Conservation (phyloP, 1,139 yeast species). For the Geotrichum europaeum region DNA sequence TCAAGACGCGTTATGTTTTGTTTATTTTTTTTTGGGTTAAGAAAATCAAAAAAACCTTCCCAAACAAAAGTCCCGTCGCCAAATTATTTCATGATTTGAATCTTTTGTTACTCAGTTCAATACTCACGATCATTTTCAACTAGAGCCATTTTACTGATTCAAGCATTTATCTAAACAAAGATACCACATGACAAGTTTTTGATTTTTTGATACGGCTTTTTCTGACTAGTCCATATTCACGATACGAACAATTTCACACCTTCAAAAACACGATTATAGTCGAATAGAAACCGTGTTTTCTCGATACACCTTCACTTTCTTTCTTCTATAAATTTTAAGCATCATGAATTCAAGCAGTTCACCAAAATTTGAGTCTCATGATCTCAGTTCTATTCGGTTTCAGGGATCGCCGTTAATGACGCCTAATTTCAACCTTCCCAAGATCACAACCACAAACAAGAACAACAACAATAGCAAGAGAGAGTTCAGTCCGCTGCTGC, state of each 20-base stretch:
- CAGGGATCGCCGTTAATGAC: neutral
- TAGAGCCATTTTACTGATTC: neutral
- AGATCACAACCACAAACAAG: neutral
- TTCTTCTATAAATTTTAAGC: neutral
- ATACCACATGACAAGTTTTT: neutral
- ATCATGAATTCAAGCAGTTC: slow-evolving; percentile 1
- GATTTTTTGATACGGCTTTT: neutral
- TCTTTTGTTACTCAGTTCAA: neutral
- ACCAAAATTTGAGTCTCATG: slow-evolving; percentile 11
- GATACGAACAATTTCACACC: neutral
- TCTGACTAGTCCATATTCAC: neutral
- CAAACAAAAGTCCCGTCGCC: neutral
- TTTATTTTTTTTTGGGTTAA: neutral
- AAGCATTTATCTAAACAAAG: neutral
- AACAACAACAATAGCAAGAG: slow-evolving; percentile 3
- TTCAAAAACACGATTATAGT: neutral
- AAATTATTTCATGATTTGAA: neutral
- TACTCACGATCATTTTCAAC: neutral
- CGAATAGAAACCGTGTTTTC: neutral
- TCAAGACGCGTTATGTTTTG: neutral
- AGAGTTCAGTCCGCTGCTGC: slow-evolving; percentile 24
- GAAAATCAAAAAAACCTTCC: neutral
- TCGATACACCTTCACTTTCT: neutral
- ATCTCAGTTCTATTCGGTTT: slow-evolving; percentile 8
- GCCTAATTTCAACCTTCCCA: neutral